These are phyloP conservation scores for Aureobasidium sp. DNA, from an alignment of 2,329 filamentous ascomycete genomes.

Conservation along the genomic window DNA sequence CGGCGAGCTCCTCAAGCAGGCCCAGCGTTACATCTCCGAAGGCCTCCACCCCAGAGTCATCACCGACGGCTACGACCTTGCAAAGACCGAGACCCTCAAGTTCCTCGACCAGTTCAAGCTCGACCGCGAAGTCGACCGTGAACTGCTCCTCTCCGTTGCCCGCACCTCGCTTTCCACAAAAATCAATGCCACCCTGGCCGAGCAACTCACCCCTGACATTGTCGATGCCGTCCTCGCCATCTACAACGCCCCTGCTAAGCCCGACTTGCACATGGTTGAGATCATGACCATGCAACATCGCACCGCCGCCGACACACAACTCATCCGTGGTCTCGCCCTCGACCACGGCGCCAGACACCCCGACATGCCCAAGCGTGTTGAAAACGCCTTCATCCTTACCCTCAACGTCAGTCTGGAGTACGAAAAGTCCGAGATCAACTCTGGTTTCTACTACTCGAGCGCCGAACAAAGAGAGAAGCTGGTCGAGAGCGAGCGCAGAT, in stretches of 20 bases:
- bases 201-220: conserved; percentile 87
- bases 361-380: conserved; percentile 93
- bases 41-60: conserved; percentile 95
- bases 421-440: conserved; percentile 99
- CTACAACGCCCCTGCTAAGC: conserved; percentile 80
- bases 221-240: conserved; percentile 95
- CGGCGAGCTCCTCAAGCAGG: conserved; percentile 95
- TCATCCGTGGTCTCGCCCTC: conserved; percentile 84
- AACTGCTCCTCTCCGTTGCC: conserved; percentile 86
- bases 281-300: conserved; percentile 99
- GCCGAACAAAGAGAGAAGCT: conserved; percentile 96
- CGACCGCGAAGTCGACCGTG: conserved; percentile 76
- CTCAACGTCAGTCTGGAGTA: conserved; percentile 97
- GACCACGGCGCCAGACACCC: conserved; percentile 95
- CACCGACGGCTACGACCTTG: conserved; percentile 95
- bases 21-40: conserved; percentile 89
- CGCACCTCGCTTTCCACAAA: conserved; percentile 93
- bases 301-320: conserved; percentile 87
- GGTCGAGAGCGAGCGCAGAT: conserved; percentile 90
- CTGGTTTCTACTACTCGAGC: conserved; percentile 95
- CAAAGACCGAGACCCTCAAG: conserved; percentile 87
- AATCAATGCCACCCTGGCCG: conserved; percentile 78
- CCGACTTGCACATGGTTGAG: conserved; percentile 97
- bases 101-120: conserved; percentile 96
- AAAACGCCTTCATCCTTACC: conserved; percentile 91